Base-by-base conservation (phyloP, 2,329 filamentous ascomycete species). In the Aspergillus uvarum region DNA sequence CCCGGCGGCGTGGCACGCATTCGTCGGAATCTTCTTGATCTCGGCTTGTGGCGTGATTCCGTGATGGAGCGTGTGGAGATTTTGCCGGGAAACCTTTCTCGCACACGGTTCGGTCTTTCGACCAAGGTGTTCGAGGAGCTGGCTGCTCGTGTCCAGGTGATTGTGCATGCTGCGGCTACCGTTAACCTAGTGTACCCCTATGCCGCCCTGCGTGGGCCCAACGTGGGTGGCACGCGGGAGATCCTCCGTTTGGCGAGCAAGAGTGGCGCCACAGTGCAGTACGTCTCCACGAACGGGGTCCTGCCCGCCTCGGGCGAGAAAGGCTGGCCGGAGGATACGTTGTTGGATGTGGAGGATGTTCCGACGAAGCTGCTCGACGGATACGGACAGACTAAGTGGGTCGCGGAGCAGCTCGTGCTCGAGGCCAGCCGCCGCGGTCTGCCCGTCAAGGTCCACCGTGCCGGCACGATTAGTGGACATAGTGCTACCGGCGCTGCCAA, bases 111-210 rank as follows among this genome's bases (percentile, higher is more conserved):
- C 16, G 90, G 90, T 55, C 82, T 93, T 21, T 81, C 86, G 0
- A 82, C 84, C 0, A 84, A 88, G 12, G 81, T 79, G 0, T 93
- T 91, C 66, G 82, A 87, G 24, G 81, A 87, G 29, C 80, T 93
- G 7, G 87, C 87, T 1, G 74, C 79, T 11, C 84, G 86, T 6
- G 81, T 91, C 1, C 82, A 93, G 62, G 89, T 92, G 38, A 88
- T 94, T 59, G 81, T 93, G 1, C 90, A 94, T 70, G 88, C 89
- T 38, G 90, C 87, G 26, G 90, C 90, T 5, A 90, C 87, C 0
- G 90, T 94, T 69, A 92, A 92, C 70, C 79, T 94, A 52, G 89
- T 94, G 0, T 93, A 94, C 65, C 90, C 90, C 0, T 93, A 93
- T 65, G 90, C 90, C 47, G 88, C 89, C 0, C 79, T 94, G 65